Conservation (phyloP, 495 filamentous ascomycete genomes). For the Trichoderma reesei region DNA sequence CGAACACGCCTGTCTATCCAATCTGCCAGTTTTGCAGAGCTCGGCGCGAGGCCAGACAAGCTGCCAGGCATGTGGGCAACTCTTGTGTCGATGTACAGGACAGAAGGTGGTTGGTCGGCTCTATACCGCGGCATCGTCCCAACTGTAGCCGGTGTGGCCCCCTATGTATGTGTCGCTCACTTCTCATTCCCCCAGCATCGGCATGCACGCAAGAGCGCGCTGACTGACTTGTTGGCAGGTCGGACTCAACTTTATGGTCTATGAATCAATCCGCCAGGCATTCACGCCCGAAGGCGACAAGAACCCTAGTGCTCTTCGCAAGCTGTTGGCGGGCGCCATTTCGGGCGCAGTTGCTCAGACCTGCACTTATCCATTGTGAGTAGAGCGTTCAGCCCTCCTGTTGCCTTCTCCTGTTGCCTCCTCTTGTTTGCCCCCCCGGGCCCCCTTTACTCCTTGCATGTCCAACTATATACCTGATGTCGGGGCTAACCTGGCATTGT, state of each 20-base stretch:
- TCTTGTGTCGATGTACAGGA: constrained; percentile 74
- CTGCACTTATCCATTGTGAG: constrained; percentile 96
- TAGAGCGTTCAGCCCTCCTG: constrained; percentile 3
- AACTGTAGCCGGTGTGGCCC: constrained; percentile 89
- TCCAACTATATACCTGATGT: too few relatives aligned
- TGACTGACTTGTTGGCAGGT: constrained; percentile 46
- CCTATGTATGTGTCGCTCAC: constrained; percentile 56
- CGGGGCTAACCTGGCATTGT: background rate
- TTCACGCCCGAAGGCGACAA: constrained; percentile 81
- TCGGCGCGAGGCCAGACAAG: constrained; percentile 48
- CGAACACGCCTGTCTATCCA: constrained; percentile 93
- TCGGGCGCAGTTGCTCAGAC: constrained; percentile 96
- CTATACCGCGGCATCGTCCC: constrained; percentile 89
- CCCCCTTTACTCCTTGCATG: too few relatives aligned
- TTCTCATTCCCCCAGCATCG: constrained; percentile 3
- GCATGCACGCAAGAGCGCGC: constrained; percentile 9
- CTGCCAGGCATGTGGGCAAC: constrained; percentile 91
- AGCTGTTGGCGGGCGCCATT: constrained; percentile 79
- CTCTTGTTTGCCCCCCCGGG: background rate
- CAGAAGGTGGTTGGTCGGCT: constrained; percentile 73
- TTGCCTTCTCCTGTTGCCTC: background rate
- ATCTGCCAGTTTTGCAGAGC: constrained; percentile 80
- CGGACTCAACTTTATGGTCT: constrained; percentile 96
- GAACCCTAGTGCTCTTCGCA: constrained; percentile 69
- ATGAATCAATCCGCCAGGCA: constrained; percentile 75